Evolutionary conservation across 2,329 filamentous ascomycete genomes (phyloP).

Genomic region (Clonostachys sp.): DNA sequence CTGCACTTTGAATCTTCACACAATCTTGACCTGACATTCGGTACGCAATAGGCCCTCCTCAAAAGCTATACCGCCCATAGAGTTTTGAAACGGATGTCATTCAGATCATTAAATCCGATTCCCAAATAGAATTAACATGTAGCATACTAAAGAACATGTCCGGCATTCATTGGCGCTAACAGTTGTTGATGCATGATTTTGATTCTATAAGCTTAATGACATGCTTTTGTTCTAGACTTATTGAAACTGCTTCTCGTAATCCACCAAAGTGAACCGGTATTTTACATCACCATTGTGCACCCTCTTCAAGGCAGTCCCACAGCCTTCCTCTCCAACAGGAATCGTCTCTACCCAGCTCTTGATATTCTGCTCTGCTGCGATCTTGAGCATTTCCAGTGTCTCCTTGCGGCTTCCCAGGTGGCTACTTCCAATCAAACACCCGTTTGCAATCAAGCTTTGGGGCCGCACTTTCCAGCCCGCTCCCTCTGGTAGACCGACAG

Average conservation of each 20-base stretch:
- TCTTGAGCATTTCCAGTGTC: conserved; percentile 48
- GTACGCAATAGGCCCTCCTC: too few species aligned
- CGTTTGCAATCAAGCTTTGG: conserved; percentile 44
- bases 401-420: conserved; percentile 39
- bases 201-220: too few species aligned
- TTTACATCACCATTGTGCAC: conserved; percentile 6
- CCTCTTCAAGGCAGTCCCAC: conserved; percentile 6
- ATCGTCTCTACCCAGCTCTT: conserved; percentile 43
- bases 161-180: too few species aligned
- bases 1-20: too few species aligned
- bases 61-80: too few species aligned
- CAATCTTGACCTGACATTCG: too few species aligned
- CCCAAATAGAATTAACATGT: too few species aligned
- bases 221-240: too few species aligned
- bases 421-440: conserved; percentile 34
- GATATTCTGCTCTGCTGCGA: conserved; percentile 46
- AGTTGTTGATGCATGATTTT: too few species aligned
- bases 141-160: too few species aligned
- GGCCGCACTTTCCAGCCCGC: background rate
- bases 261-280: conserved; percentile 12
- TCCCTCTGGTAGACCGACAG: conserved; percentile 35
- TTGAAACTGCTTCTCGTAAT: conserved; percentile 13
- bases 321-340: conserved; percentile 6
- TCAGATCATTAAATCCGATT: too few species aligned
- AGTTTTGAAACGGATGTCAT: too few species aligned